Evolutionary conservation across 441 rosid genomes (phyloP).

Genomic region (Erysimum pusillum): DNA sequence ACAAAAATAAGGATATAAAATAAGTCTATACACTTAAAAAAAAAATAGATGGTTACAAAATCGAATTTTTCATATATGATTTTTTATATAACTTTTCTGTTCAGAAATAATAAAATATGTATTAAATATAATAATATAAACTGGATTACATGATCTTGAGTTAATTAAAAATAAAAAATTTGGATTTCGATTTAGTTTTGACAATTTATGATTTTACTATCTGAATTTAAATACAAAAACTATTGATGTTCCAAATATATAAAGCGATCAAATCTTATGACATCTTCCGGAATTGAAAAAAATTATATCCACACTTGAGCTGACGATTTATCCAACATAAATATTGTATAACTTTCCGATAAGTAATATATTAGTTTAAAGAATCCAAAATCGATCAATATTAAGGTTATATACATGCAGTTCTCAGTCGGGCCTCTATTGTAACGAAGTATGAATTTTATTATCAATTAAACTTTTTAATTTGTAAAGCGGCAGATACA

Average conservation of each 20-base stretch:
- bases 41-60: neutral
- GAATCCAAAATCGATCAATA: too few relatives aligned
- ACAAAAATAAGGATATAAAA: neutral
- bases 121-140: too few relatives aligned
- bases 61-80: too few relatives aligned
- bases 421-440: too few relatives aligned
- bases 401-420: too few relatives aligned
- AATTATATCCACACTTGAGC: neutral
- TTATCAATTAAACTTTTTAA: neutral
- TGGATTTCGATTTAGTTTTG: neutral
- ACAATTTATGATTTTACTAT: too few relatives aligned
- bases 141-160: too few relatives aligned
- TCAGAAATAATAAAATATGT: too few relatives aligned
- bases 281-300: neutral
- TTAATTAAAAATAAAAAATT: too few relatives aligned
- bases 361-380: conserved; percentile 1
- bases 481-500: conserved; percentile 18
- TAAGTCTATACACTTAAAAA: neutral
- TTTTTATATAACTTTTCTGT: too few relatives aligned
- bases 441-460: neutral
- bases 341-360: conserved; percentile 1
- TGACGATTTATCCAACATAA: neutral
- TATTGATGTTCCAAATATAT: neutral
- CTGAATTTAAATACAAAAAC: neutral
- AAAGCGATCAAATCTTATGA: neutral